phyloP scores from a whole-genome alignment of 768 basidiomycete species.

The Tulasnella sp. region DNA sequence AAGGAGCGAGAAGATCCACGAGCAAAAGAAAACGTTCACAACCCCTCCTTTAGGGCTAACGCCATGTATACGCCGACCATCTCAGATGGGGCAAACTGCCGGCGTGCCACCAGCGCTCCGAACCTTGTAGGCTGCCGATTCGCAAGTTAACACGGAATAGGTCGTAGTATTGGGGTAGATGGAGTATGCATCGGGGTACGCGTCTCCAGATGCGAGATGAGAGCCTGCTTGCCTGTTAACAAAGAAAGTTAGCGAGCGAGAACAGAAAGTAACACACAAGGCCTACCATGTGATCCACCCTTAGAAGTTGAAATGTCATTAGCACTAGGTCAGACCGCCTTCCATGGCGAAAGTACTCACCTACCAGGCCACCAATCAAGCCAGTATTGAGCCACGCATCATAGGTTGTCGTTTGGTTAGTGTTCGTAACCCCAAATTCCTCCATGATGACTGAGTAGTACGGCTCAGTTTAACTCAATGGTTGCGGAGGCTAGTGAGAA shows the following conservation, averaged over 20 bases:
- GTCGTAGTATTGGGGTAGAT: conserved; percentile 32
- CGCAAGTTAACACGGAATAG: background rate
- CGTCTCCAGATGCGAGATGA: conserved; percentile 32
- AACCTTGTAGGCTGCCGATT: background rate
- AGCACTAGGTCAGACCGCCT: background rate
- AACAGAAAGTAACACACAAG: background rate
- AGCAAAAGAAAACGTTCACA: too few relatives aligned
- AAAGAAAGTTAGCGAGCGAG: background rate
- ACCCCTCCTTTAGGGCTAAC: too few relatives aligned
- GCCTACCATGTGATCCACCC: conserved; percentile 39
- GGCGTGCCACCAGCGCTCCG: background rate
- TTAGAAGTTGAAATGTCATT: background rate
- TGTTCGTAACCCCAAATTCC: conserved; percentile 49
- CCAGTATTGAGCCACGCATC: conserved; percentile 34
- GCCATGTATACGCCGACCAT: too few relatives aligned
- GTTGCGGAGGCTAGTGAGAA: background rate
- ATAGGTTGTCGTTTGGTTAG: conserved; percentile 39
- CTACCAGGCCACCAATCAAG: conserved; percentile 22
- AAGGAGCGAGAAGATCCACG: too few relatives aligned
- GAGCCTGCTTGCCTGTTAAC: conserved; percentile 35
- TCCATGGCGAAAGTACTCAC: conserved; percentile 33
- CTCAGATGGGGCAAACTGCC: background rate
- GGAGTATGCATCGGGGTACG: conserved; percentile 40
- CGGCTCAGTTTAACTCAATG: background rate
- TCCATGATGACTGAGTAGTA: conserved; percentile 51